Evolutionary conservation across 163 green algal genomes (phyloP).

Genomic region (Coccomyxa subellipsoidea): DNA sequence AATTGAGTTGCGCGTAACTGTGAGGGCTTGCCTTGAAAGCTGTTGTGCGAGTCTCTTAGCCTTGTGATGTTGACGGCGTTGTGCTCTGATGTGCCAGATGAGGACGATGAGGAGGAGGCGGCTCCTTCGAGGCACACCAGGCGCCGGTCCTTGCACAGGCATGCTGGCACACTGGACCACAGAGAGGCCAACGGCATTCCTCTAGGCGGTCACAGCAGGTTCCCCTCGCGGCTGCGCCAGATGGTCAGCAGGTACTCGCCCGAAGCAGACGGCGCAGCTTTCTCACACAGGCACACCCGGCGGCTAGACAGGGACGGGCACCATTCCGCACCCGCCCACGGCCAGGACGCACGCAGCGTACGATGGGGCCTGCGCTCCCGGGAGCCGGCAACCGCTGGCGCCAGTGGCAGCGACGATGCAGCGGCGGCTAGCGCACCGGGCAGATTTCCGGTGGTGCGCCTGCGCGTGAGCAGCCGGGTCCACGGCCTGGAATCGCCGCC

Average conservation of each 20-base stretch:
- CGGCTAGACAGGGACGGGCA: background rate
- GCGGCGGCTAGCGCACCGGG: background rate
- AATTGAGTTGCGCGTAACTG: too few relatives aligned
- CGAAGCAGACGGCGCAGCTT: background rate
- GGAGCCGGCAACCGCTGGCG: background rate
- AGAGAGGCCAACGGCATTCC: background rate
- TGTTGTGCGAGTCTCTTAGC: too few relatives aligned
- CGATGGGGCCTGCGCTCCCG: background rate
- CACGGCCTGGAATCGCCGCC: background rate
- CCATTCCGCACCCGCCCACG: background rate
- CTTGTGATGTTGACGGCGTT: background rate
- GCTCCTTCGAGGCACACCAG: background rate
- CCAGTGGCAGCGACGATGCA: background rate
- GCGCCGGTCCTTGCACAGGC: background rate
- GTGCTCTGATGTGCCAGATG: background rate
- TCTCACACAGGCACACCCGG: background rate
- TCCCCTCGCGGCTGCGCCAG: background rate
- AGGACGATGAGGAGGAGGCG: background rate
- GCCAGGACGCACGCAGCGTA: background rate
- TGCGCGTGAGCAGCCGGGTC: background rate
- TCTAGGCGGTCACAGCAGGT: background rate
- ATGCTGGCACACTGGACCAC: background rate
- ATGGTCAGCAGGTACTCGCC: background rate
- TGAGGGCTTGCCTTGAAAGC: too few relatives aligned
- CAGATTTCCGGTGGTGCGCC: background rate